Percentiles rank a stretch among this genome's conserved stretches.
Conservation (phyloP, 2,329 filamentous ascomycete genomes). For the Nigrospora sphaerica region DNA sequence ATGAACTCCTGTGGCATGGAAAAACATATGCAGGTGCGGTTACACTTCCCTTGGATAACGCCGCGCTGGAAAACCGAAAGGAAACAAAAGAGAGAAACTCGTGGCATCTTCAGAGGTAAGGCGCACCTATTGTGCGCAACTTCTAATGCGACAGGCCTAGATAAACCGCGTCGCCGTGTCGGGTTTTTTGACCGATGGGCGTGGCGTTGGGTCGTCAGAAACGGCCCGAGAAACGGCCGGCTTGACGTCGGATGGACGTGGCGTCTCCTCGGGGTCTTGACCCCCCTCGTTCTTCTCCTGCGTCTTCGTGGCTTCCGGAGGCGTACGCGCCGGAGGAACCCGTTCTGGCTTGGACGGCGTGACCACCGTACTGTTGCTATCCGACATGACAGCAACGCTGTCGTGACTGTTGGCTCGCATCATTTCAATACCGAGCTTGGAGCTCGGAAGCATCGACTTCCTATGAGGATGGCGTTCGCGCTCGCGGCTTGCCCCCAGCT, state of each 20-base stretch:
- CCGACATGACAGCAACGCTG: conserved; percentile 54
- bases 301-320: conserved; percentile 18
- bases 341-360: conserved; percentile 37
- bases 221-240: conserved; percentile 10
- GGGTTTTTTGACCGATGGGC: conserved; percentile 16
- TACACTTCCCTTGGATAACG: background rate
- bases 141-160: background rate
- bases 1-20: too few relatives aligned
- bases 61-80: conserved; percentile 2
- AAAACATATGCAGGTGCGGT: too few relatives aligned
- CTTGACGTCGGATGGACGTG: conserved; percentile 25
- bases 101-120: background rate
- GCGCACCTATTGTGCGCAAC: background rate
- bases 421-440: conserved; percentile 94
- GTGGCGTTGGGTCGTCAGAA: conserved; percentile 31
- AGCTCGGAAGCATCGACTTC: conserved; percentile 61
- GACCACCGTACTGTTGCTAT: conserved; percentile 39
- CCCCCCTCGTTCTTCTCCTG: conserved; percentile 9
- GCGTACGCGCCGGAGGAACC: conserved; percentile 19
- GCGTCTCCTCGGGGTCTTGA: conserved; percentile 33
- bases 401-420: conserved; percentile 94
- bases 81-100: conserved; percentile 1
- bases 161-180: conserved; percentile 2
- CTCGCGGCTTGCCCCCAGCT: conserved; percentile 54
- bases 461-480: conserved; percentile 21